phyloP scores from a whole-genome alignment of 306 rosid species.

The Hippophae rhamnoides region DNA sequence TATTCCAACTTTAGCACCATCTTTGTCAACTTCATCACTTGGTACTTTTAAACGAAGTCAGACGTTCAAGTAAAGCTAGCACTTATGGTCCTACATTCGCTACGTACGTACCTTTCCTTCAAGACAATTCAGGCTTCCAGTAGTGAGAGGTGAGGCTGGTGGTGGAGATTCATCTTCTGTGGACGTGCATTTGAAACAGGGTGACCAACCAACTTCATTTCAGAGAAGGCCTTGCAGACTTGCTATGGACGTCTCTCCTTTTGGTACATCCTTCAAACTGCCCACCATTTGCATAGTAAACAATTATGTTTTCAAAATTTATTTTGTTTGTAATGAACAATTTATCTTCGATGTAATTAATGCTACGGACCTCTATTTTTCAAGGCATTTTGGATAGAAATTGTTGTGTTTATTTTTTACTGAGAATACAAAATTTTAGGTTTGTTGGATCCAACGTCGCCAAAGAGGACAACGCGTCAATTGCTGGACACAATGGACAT shows the following conservation, averaged over 20 bases:
- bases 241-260: constrained; percentile 50
- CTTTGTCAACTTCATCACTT: constrained; percentile 29
- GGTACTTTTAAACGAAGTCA: constrained; percentile 24
- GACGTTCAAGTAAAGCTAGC: not conserved
- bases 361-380: too few relatives aligned
- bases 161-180: constrained; percentile 36
- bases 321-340: too few relatives aligned
- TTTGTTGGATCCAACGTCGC: constrained; percentile 56
- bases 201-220: constrained; percentile 25
- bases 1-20: constrained; percentile 36
- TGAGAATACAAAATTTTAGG: constrained; percentile 21
- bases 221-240: constrained; percentile 38
- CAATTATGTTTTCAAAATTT: too few relatives aligned
- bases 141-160: constrained; percentile 41
- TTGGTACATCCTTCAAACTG: constrained; percentile 33
- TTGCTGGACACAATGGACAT: constrained; percentile 70
- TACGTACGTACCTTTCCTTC: constrained; percentile 28
- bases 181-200: constrained; percentile 41
- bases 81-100: constrained; percentile 21
- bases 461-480: constrained; percentile 71
- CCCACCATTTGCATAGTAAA: too few relatives aligned
- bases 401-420: too few relatives aligned
- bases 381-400: too few relatives aligned
- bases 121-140: constrained; percentile 8
- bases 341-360: too few relatives aligned